Conservation (phyloP, 1,284 basidiomycete species). For the Ceratobasidium theobromae region DNA sequence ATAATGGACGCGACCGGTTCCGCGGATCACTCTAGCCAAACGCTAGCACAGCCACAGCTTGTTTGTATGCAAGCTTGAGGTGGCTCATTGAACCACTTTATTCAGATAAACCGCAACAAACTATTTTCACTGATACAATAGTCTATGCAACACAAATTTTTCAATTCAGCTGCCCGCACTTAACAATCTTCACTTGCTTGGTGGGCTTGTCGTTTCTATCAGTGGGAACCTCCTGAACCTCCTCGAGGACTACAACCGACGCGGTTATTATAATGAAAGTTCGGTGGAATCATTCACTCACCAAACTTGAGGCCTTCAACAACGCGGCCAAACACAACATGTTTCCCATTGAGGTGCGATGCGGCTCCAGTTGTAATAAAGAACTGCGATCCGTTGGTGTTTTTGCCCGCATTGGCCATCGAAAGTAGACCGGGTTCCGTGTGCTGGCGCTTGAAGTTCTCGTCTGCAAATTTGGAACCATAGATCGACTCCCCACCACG, state of each 20-base stretch:
- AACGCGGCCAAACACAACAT: slow-evolving; percentile 47
- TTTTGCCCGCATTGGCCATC: slow-evolving; percentile 58
- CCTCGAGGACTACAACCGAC: slow-evolving; percentile 58
- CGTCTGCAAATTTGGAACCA: slow-evolving; percentile 52
- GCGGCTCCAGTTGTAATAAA: slow-evolving; percentile 52
- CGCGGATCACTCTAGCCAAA: not conserved
- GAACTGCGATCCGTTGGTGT: slow-evolving; percentile 53
- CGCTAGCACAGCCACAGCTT: not conserved
- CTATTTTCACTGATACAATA: too few relatives aligned
- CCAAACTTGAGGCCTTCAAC: slow-evolving; percentile 41
- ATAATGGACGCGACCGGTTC: slow-evolving; percentile 25
- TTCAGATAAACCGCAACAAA: not conserved
- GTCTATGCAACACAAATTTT: not conserved
- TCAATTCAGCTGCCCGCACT: slow-evolving; percentile 64
- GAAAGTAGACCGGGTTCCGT: slow-evolving; percentile 51
- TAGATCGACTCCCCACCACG: slow-evolving; percentile 50
- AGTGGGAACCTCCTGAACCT: slow-evolving; percentile 72
- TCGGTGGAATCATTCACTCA: slow-evolving; percentile 35
- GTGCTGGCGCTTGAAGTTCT: slow-evolving; percentile 53
- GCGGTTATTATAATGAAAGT: not conserved
- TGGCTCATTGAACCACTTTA: too few relatives aligned
- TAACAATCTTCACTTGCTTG: slow-evolving; percentile 64
- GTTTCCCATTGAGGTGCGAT: slow-evolving; percentile 51
- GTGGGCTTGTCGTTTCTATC: slow-evolving; percentile 65
- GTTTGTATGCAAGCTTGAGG: too few relatives aligned